These are phyloP conservation scores for Ascosphaera pollenicola DNA, from an alignment of 2,329 filamentous ascomycete genomes.

Conservation along the genomic window DNA sequence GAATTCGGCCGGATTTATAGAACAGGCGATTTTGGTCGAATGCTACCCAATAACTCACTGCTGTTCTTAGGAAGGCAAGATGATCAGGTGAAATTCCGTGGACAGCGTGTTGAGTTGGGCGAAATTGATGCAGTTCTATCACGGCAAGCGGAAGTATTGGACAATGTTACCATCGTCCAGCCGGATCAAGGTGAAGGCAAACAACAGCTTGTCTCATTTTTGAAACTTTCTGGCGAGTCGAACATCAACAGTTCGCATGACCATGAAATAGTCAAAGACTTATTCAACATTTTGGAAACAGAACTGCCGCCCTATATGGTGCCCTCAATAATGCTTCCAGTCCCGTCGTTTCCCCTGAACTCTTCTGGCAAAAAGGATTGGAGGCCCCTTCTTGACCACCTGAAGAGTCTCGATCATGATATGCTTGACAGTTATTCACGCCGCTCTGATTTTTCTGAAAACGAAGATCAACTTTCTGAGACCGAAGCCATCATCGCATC, in stretches of 20 bases:
- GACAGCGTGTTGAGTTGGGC: slow-evolving; percentile 82
- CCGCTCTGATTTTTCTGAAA: slow-evolving; percentile 9
- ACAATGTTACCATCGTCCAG: slow-evolving; percentile 68
- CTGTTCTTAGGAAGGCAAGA: slow-evolving; percentile 65
- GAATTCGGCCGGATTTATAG: slow-evolving; percentile 54
- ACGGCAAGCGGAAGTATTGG: slow-evolving; percentile 51
- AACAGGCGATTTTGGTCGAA: slow-evolving; percentile 67
- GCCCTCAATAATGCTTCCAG: slow-evolving; percentile 48
- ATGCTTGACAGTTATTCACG: slow-evolving; percentile 23
- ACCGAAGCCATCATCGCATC: slow-evolving; percentile 34
- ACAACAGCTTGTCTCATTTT: no score
- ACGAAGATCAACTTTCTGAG: slow-evolving; percentile 25
- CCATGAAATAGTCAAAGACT: slow-evolving; percentile 36
- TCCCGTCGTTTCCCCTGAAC: slow-evolving; percentile 48
- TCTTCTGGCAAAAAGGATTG: slow-evolving; percentile 54
- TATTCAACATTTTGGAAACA: slow-evolving; percentile 34
- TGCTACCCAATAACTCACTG: slow-evolving; percentile 46
- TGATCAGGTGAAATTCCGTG: slow-evolving; percentile 84
- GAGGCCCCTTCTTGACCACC: slow-evolving; percentile 26
- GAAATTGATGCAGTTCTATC: slow-evolving; percentile 78
- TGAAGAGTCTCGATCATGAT: slow-evolving; percentile 23
- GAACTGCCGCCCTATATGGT: slow-evolving; percentile 57
- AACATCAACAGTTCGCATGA: slow-evolving; percentile 28
- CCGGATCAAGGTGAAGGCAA: slow-evolving; percentile 62
- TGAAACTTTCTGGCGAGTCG: no score